These are phyloP conservation scores for Phytophthora citricola DNA, from an alignment of 352 stramenopile genomes.

Conservation along the genomic window DNA sequence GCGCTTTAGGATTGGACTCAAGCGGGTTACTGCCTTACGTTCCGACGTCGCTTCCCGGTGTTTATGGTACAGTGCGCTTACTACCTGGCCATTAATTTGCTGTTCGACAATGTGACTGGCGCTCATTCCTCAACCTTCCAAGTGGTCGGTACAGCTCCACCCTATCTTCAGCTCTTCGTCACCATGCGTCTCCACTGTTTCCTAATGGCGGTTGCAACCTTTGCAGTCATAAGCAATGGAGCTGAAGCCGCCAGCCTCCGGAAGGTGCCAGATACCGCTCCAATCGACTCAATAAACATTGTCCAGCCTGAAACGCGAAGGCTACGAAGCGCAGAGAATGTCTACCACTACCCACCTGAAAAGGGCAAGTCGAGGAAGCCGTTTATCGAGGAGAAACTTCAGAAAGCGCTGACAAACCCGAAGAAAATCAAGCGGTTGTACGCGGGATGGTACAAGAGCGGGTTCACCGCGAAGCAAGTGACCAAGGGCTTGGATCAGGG, in stretches of 20 bases:
- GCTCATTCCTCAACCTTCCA: too few species aligned
- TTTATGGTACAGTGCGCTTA: too few species aligned
- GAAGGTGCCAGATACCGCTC: background rate
- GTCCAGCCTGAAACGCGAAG: slow-evolving; percentile 4
- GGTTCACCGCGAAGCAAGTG: slow-evolving; percentile 20
- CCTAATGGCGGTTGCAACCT: slow-evolving; percentile 5
- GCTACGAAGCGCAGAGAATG: slow-evolving; percentile 9
- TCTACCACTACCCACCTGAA: background rate
- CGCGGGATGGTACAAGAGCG: slow-evolving; percentile 25
- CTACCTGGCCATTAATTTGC: too few species aligned
- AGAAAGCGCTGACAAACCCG: slow-evolving; percentile 19
- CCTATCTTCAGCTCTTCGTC: too few species aligned
- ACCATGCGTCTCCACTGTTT: background rate
- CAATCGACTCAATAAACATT: background rate
- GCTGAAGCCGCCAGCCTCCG: background rate
- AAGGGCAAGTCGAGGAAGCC: slow-evolving; percentile 4
- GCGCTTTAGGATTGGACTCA: too few species aligned
- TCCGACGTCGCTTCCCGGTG: too few species aligned
- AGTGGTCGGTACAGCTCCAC: too few species aligned
- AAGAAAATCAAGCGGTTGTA: slow-evolving; percentile 26
- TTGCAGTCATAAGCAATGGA: background rate
- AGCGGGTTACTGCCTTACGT: too few species aligned
- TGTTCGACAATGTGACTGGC: too few species aligned
- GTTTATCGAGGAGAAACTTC: slow-evolving; percentile 19
- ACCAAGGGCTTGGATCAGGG: background rate